Conservation (phyloP, 352 stramenopile species). For the Phytopythium sindhum region DNA sequence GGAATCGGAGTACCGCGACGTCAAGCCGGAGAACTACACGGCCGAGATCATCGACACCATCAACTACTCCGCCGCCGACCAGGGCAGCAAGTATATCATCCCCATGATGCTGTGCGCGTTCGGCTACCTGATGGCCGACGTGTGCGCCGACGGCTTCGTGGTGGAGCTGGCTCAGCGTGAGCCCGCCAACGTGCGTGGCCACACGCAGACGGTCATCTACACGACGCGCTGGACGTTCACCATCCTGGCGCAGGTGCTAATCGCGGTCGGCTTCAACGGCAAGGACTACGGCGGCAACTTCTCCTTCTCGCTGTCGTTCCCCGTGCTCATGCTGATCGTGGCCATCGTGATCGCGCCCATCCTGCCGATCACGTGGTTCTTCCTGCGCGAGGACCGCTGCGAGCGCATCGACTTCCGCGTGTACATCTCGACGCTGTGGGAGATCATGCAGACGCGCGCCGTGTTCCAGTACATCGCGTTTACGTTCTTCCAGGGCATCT, state of each 20-base stretch:
- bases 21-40: conserved; percentile 43
- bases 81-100: conserved; percentile 39
- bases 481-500: conserved; percentile 37
- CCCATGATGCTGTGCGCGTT: conserved; percentile 42
- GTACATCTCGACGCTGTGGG: conserved; percentile 47
- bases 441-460: conserved; percentile 39
- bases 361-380: conserved; percentile 38
- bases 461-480: conserved; percentile 53
- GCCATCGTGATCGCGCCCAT: conserved; percentile 23
- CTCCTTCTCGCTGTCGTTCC: conserved; percentile 38
- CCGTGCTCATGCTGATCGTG: conserved; percentile 41
- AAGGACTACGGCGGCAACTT: conserved; percentile 49
- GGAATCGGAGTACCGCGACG: conserved; percentile 19
- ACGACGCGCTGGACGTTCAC: conserved; percentile 34
- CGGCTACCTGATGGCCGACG: conserved; percentile 45
- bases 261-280: conserved; percentile 46
- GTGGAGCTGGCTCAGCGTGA: conserved; percentile 49
- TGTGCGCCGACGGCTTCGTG: conserved; percentile 46
- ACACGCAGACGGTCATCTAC: conserved; percentile 51
- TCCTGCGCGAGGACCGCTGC: conserved; percentile 35
- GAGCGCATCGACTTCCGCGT: conserved; percentile 30
- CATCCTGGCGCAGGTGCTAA: conserved; percentile 33
- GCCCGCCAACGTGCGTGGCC: conserved; percentile 35
- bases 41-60: conserved; percentile 30
- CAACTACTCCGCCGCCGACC: conserved; percentile 30